Evolutionary conservation across 257 asterid species (phyloP).

Genomic region (Thymus mandschuricus): DNA sequence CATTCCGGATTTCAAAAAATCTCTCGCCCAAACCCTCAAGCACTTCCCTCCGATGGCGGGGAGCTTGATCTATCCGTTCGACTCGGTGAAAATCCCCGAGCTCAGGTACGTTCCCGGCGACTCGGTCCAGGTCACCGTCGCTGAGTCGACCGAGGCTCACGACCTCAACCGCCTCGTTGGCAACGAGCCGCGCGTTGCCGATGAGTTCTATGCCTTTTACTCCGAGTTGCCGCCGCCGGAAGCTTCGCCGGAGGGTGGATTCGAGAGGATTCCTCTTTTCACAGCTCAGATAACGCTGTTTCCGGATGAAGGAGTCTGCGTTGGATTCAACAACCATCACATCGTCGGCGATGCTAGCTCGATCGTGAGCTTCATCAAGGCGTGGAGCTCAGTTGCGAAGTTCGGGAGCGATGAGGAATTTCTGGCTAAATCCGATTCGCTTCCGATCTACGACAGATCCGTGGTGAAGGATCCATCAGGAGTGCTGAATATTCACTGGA

Average conservation of each 20-base stretch:
- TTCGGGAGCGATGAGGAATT: slow-evolving; percentile 29
- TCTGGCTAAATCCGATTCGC: neutral
- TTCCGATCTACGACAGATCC: slow-evolving; percentile 50
- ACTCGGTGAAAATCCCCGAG: slow-evolving; percentile 29
- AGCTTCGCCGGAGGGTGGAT: slow-evolving; percentile 4
- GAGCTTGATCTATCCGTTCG: slow-evolving; percentile 26
- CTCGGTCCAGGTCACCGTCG: slow-evolving; percentile 42
- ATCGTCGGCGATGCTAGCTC: slow-evolving; percentile 52
- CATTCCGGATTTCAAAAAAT: slow-evolving; percentile 41
- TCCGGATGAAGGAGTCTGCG: slow-evolving; percentile 43
- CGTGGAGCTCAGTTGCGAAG: slow-evolving; percentile 43
- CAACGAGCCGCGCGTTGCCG: slow-evolving; percentile 36
- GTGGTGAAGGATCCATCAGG: slow-evolving; percentile 44
- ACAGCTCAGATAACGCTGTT: slow-evolving; percentile 50
- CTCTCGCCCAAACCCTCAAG: slow-evolving; percentile 49
- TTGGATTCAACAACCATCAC: slow-evolving; percentile 46
- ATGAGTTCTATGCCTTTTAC: slow-evolving; percentile 37
- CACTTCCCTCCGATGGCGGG: slow-evolving; percentile 52
- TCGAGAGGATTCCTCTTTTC: slow-evolving; percentile 28
- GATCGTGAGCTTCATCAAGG: slow-evolving; percentile 41
- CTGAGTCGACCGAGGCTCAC: slow-evolving; percentile 30
- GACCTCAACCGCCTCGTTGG: slow-evolving; percentile 40
- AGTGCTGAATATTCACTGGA: slow-evolving; percentile 29
- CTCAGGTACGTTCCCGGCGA: slow-evolving; percentile 44
- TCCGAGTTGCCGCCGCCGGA: slow-evolving; percentile 35